Conservation (phyloP, 2,329 filamentous ascomycete species). For the Coniochaeta prunicola region DNA sequence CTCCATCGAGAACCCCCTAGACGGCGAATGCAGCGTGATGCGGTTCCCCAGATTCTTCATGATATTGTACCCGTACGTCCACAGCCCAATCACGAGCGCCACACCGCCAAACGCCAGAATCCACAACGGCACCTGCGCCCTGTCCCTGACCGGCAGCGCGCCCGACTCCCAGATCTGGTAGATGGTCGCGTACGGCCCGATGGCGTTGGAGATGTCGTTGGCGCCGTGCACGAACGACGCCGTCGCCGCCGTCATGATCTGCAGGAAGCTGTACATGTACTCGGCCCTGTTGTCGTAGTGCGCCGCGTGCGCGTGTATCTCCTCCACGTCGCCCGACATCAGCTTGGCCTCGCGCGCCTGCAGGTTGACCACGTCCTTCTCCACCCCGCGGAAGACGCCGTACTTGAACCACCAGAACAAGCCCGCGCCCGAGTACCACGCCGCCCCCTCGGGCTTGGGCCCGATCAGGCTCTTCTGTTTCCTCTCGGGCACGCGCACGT, state of each 20-base stretch:
- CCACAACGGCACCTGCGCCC: constrained; percentile 50
- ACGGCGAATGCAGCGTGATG: constrained; percentile 49
- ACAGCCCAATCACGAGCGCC: constrained; percentile 41
- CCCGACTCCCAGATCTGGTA: constrained; percentile 52
- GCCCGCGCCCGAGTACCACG: constrained; percentile 33
- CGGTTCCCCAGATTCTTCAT: constrained; percentile 53
- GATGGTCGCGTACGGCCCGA: constrained; percentile 57
- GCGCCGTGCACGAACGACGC: constrained; percentile 60
- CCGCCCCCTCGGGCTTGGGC: constrained; percentile 31
- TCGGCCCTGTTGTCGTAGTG: constrained; percentile 58
- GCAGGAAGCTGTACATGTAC: constrained; percentile 53
- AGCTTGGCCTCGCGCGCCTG: constrained; percentile 27
- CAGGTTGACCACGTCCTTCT: constrained; percentile 30
- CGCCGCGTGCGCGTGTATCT: constrained; percentile 47
- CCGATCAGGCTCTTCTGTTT: constrained; percentile 26
- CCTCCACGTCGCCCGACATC: constrained; percentile 44
- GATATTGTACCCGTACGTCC: constrained; percentile 58
- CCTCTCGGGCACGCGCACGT: constrained; percentile 5
- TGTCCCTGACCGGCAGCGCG: constrained; percentile 27
- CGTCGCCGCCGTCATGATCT: constrained; percentile 53
- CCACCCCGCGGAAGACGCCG: constrained; percentile 38
- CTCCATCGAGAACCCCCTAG: constrained; percentile 49
- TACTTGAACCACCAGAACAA: constrained; percentile 38
- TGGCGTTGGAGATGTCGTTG: constrained; percentile 58
- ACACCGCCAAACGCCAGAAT: constrained; percentile 35